Evolutionary conservation across 768 basidiomycete genomes (phyloP), one percentile per base, ranked within the genome.

Genomic region (Mycena floridula): DNA sequence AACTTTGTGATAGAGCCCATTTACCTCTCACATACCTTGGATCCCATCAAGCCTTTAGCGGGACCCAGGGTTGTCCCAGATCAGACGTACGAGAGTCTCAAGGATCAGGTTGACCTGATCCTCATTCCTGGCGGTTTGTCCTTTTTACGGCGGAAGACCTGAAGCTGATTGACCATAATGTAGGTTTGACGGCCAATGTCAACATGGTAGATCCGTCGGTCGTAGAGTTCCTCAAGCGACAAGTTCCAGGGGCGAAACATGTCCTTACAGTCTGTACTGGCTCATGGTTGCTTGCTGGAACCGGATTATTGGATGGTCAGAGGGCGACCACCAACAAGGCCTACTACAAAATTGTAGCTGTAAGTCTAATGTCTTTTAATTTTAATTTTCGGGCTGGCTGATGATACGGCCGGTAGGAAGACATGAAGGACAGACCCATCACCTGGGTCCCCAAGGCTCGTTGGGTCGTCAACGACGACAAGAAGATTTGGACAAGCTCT

Each of bases 281-380:
- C 8, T 54, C 61, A 5, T 55, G 59, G 53, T 45, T 65, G 21
- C 54, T 69, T 1, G 68, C 66, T 3, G 53, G 51, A 5, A 53
- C 60, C 4, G 68, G 66, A 0, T 37, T 63, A 1, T 51, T 69
- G 23, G 53, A 60, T 8, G 67, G 66, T 3, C 55, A 59, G 38
- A 46, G 54, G 9, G 68, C 67, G 8, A 70, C 67, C 0, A 66
- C 66, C 8, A 68, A 67, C 54, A 70, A 70, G 47, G 22, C 49
- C 3, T 37, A 39, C 4, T 68, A 61, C 46, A 60, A 49, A 15
- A 39, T 42, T 7, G 49, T 62, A 16, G 48, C 47, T 48, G 65
- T 64, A 38, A 25, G 56, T 50, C 38, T 16, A 5, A 25, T 41
- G 5, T 42, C 16, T 15, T 43, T 24, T 40, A 18, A 8, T 21